These are phyloP conservation scores for Lactarius quietus DNA, from an alignment of 768 basidiomycete species.

Conservation along the genomic window DNA sequence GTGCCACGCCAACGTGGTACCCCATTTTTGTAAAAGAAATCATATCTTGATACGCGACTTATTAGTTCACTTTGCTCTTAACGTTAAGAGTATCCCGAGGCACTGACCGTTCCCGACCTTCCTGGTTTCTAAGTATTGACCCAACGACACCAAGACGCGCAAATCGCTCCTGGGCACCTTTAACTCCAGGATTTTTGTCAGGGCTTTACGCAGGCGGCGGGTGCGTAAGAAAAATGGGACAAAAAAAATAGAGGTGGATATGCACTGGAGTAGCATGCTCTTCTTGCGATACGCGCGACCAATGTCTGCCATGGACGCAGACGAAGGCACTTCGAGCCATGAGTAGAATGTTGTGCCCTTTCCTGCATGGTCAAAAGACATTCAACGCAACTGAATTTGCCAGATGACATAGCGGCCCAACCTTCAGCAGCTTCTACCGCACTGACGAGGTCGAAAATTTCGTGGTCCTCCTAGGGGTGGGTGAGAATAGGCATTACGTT, in stretches of 20 bases:
- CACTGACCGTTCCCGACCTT: constrained; percentile 69
- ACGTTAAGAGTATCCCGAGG: constrained; percentile 3
- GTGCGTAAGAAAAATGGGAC: neutral
- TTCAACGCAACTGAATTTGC: neutral
- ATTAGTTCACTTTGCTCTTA: constrained; percentile 8
- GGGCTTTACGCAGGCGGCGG: constrained; percentile 49
- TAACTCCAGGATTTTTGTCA: constrained; percentile 89
- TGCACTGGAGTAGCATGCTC: constrained; percentile 87
- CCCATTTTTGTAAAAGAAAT: constrained; percentile 96
- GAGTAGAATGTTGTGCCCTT: constrained; percentile 96
- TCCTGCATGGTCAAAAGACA: constrained; percentile 37
- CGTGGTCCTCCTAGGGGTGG: constrained; percentile 74
- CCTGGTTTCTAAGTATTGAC: constrained; percentile 72
- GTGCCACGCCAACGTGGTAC: constrained; percentile 96
- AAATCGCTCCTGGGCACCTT: constrained; percentile 82
- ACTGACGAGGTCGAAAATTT: constrained; percentile 91
- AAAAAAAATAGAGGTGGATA: constrained; percentile 22
- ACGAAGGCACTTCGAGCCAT: constrained; percentile 76
- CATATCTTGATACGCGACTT: constrained; percentile 50
- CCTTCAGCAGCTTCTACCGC: constrained; percentile 81
- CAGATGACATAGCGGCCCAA: constrained; percentile 26
- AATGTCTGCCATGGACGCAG: constrained; percentile 74
- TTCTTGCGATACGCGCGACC: constrained; percentile 88
- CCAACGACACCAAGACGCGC: constrained; percentile 86
- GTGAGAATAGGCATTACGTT: neutral